Evolutionary conservation across 2,329 filamentous ascomycete species (phyloP), one percentile per base, ranked within the genome.

Genomic region (Chaetomium strumarium): DNA sequence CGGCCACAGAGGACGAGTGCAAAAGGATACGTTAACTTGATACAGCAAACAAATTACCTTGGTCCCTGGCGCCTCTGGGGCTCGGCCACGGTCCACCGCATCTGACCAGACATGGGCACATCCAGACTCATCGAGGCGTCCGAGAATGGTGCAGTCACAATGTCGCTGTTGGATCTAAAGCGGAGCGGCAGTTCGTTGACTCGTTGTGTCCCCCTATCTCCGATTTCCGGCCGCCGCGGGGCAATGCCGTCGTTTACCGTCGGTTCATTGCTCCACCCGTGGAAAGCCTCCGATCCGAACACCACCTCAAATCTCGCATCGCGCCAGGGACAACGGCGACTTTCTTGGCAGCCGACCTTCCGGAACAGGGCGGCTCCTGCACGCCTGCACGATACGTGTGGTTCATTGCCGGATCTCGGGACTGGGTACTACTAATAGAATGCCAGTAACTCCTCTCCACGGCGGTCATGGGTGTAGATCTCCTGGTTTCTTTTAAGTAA

Each of bases 401-500:
- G 24, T 38, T 4, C 39, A 41, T 16, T n/a, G 14, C 46, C 19
- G 38, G 43, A 33, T 14, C 31, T 20, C 30, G n/a, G 20, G 47
- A 42, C 30, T 34, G 6, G n/a, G n/a, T n/a, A n/a, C n/a, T n/a
- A n/a, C n/a, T n/a, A n/a, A n/a, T n/a, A n/a, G n/a, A n/a, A 20
- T 12, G 9, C 20, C 39, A 34, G 33, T 19, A 14, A 37, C 16
- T n/a, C 20, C 8, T 48, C 33, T 40, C 13, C 38, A 24, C 41
- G 13, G 16, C 20, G 34, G 39, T 31, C 44, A 48, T 40, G 48
- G 48, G 43, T 39, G 45, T 19, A 14, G 12, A 52, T 8, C 19
- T 41, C 29, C 20, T 36, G 13, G 49, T 56, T 56, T 56, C 41
- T 55, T 42, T 56, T 41, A 47, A 38, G 54, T 58, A 58, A 58